Evolutionary conservation across 805 yeast species (phyloP).

Genomic region (Candida xiaguanensis): DNA sequence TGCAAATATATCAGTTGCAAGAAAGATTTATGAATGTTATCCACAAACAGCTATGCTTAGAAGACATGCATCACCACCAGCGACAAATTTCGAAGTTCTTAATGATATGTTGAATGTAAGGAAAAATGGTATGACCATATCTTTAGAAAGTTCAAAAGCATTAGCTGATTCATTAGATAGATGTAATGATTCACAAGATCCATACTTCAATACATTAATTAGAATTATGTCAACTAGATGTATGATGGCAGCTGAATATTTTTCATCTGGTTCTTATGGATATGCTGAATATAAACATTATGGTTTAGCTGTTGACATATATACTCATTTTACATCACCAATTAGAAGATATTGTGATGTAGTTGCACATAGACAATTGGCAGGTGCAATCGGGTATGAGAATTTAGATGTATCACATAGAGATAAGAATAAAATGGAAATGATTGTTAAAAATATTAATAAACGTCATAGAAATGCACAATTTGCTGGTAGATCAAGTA

Average conservation of each 20-base stretch:
- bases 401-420: slow-evolving; percentile 75
- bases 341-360: slow-evolving; percentile 97
- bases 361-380: slow-evolving; percentile 94
- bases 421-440: slow-evolving; percentile 86
- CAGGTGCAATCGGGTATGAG: slow-evolving; percentile 97
- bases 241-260: slow-evolving; percentile 99
- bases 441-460: slow-evolving; percentile 84
- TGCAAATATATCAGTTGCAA: slow-evolving; percentile 94
- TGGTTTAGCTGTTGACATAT: slow-evolving; percentile 95
- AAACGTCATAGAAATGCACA: slow-evolving; percentile 96
- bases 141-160: slow-evolving; percentile 82
- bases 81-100: slow-evolving; percentile 82
- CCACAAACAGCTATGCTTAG: slow-evolving; percentile 99
- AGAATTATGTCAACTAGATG: slow-evolving; percentile 98
- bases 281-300: slow-evolving; percentile 93
- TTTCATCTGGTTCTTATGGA: slow-evolving; percentile 84
- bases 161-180: slow-evolving; percentile 91
- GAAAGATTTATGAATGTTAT: slow-evolving; percentile 84
- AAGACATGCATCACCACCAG: slow-evolving; percentile 97
- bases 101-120: slow-evolving; percentile 85
- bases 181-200: slow-evolving; percentile 77
- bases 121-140: slow-evolving; percentile 64
- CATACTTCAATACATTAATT: slow-evolving; percentile 86
- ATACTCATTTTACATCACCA: slow-evolving; percentile 98
- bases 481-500: slow-evolving; percentile 97